These are phyloP conservation scores for Salix suchowensis DNA, from an alignment of 345 rosid species.

Conservation along the genomic window DNA sequence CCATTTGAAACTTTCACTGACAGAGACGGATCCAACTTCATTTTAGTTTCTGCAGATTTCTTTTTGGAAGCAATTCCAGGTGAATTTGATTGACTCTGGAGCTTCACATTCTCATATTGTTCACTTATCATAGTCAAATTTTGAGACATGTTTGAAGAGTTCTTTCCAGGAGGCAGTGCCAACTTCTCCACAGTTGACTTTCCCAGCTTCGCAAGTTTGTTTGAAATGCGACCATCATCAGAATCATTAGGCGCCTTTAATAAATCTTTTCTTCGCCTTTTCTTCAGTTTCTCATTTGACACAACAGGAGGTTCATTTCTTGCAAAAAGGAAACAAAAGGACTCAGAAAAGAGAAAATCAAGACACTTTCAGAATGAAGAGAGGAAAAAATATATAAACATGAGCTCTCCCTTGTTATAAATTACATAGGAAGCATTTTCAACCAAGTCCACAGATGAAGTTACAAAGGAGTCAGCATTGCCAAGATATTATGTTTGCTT, in stretches of 20 bases:
- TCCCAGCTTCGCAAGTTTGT: slow-evolving; percentile 52
- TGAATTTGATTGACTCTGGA: slow-evolving; percentile 38
- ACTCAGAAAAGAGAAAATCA: slow-evolving; percentile 8
- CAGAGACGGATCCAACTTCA: slow-evolving; percentile 35
- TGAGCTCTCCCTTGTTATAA: neutral
- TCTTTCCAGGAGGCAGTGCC: slow-evolving; percentile 30
- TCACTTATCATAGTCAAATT: slow-evolving; percentile 33
- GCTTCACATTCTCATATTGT: slow-evolving; percentile 30
- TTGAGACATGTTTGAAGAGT: slow-evolving; percentile 27
- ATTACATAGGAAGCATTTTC: neutral
- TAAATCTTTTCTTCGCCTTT: slow-evolving; percentile 74
- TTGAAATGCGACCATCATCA: slow-evolving; percentile 42
- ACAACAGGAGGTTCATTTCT: slow-evolving; percentile 54
- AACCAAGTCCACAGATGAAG: neutral
- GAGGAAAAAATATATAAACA: neutral
- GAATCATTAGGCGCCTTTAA: slow-evolving; percentile 42
- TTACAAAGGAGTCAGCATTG: neutral
- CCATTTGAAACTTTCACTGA: slow-evolving; percentile 42
- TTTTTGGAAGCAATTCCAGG: slow-evolving; percentile 46
- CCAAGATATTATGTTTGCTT: neutral
- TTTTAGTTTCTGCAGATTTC: slow-evolving; percentile 50
- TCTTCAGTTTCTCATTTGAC: slow-evolving; percentile 63
- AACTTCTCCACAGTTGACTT: slow-evolving; percentile 43
- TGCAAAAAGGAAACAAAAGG: slow-evolving; percentile 17
- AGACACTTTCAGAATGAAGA: neutral